Base-by-base conservation (phyloP, 1,284 basidiomycete species). In the Ceratobasidium theobromae region DNA sequence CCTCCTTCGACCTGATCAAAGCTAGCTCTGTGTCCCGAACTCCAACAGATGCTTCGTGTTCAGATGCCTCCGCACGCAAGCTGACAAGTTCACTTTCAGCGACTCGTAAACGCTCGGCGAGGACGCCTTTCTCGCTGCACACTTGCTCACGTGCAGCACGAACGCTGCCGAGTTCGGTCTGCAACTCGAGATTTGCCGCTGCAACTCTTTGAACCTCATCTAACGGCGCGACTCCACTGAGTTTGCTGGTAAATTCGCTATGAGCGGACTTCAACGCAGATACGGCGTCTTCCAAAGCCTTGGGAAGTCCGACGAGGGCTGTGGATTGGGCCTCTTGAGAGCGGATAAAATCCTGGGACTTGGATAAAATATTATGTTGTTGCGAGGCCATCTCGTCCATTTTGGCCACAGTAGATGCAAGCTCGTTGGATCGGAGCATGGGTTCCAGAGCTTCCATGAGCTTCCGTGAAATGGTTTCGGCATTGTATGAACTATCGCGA, bases 121-220 rank as follows among this genome's bases (percentile, higher is more conserved):
- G 74, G 51, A 83, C 77, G 65, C 91, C 89, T 76, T 91, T 91
- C 78, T 92, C 89, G 21, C 88, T 88, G n/a, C 87, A 84, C 9
- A 87, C 81, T 73, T 88, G 86, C 3, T 88, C 88, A 72, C 90
- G 86, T 16, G 84, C 84, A 18, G 84, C 83, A 53, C 89, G 86
- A 46, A 89, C 87, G 75, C 88, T 90, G 3, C 83, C 82, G 8
- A 91, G 72, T 71, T 90, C 86, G 25, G 86, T 77, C 72, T 90
- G 87, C 53, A 84, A 77, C 6, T 91, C 88, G 4, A 82, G 76
- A 72, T 88, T 90, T 11, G 79, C 70, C 27, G 71, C 62, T 67
- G 76, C 76, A 33, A 83, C 71, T 45, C 82, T 83, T 41, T 85
- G 83, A 65, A 89, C 78, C 57, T 91, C 89, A 16, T 90, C 86